phyloP scores from a whole-genome alignment of 1,139 yeast genomes.

The Kluyveromyces sp. region DNA sequence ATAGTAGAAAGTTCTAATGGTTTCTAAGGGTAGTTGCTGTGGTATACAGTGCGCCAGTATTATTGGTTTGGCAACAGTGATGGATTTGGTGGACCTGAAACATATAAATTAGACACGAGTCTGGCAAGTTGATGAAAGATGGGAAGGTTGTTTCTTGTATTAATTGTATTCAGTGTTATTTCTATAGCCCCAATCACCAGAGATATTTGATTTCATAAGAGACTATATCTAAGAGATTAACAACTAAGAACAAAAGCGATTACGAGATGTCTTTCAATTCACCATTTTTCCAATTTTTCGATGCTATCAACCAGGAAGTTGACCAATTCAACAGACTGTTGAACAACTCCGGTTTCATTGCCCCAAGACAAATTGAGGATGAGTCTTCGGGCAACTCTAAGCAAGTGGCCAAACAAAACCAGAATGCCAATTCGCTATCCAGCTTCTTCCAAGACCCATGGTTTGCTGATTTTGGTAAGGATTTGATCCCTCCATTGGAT shows the following conservation, averaged over 20 bases:
- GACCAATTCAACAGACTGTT: conserved; percentile 31
- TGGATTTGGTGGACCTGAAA: too few relatives aligned
- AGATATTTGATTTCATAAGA: not conserved
- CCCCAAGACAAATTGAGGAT: conserved; percentile 9
- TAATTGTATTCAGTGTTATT: not conserved
- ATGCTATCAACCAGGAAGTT: conserved; percentile 35
- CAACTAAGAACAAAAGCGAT: conserved; percentile 7
- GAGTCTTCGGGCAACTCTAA: conserved; percentile 2
- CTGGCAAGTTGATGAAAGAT: not conserved
- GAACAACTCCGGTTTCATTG: conserved; percentile 17
- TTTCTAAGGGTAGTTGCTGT: too few relatives aligned
- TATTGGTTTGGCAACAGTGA: too few relatives aligned
- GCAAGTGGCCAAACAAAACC: conserved; percentile 1
- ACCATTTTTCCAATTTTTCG: conserved; percentile 38
- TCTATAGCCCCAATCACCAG: not conserved
- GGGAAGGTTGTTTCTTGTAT: not conserved
- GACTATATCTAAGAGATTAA: not conserved
- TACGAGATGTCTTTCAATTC: conserved; percentile 32
- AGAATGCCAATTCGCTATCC: conserved; percentile 8
- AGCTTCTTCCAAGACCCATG: conserved; percentile 18
- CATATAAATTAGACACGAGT: not conserved
- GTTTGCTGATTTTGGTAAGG: conserved; percentile 21
- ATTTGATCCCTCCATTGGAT: conserved; percentile 35
- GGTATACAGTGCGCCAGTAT: too few relatives aligned
- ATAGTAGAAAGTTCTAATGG: too few relatives aligned